These are phyloP conservation scores for Pulveroboletus sp. DNA, from an alignment of 768 basidiomycete species.

Conservation along the genomic window DNA sequence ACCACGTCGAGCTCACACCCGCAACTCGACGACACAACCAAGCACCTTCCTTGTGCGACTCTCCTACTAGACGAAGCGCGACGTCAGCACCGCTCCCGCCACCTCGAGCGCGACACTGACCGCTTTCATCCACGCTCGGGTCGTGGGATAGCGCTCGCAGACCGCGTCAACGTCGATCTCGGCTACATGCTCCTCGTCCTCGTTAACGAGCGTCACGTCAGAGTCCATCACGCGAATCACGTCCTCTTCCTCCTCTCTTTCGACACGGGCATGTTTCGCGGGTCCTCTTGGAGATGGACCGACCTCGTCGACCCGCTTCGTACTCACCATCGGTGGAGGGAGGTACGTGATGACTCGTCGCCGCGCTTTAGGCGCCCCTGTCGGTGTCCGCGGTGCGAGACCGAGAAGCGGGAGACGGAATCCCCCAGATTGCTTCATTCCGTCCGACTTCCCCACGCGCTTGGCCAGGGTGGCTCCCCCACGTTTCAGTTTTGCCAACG, in stretches of 20 bases:
- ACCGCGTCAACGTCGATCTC: constrained; percentile 18
- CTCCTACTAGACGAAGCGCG: constrained; percentile 7
- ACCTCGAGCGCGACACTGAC: constrained; percentile 9
- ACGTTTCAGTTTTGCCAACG: background rate
- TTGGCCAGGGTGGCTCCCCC: background rate
- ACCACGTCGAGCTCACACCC: background rate
- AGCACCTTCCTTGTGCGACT: constrained; percentile 8
- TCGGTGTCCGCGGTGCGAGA: background rate
- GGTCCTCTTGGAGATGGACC: background rate
- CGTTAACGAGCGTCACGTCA: constrained; percentile 27
- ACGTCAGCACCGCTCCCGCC: background rate
- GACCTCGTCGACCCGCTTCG: background rate
- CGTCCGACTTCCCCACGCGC: background rate
- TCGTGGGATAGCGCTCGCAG: constrained; percentile 14
- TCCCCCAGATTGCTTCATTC: constrained; percentile 15
- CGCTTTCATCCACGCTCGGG: constrained; percentile 20
- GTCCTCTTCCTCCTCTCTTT: background rate
- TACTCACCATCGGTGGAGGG: constrained; percentile 19
- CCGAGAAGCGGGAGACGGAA: constrained; percentile 21
- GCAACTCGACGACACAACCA: constrained; percentile 16
- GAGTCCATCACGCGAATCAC: constrained; percentile 17
- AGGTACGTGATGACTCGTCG: constrained; percentile 28
- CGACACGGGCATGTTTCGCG: background rate
- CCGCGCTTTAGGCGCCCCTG: background rate
- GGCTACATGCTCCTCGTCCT: constrained; percentile 12